phyloP scores from a whole-genome alignment of 176 grass and related monocot genomes.

The Luzula sylvatica region DNA sequence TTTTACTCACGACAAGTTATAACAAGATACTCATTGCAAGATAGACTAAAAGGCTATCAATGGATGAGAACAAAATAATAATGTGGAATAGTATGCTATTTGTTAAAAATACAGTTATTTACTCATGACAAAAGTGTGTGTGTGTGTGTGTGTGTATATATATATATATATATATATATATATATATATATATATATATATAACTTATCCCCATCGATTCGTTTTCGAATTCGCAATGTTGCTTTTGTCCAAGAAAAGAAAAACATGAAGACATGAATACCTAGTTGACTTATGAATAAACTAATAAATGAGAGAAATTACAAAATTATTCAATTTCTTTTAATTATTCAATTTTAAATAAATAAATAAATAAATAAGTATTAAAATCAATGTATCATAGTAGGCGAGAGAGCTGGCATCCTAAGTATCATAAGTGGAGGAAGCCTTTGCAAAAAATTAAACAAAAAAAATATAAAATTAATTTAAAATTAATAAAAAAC shows the following conservation, averaged over 20 bases:
- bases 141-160: too few relatives aligned
- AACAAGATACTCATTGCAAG: too few relatives aligned
- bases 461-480: too few relatives aligned
- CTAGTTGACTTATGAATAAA: conserved; percentile 2
- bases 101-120: too few relatives aligned
- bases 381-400: conserved; percentile 49
- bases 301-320: not conserved
- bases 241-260: conserved; percentile 72
- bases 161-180: too few relatives aligned
- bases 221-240: conserved; percentile 94
- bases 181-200: too few relatives aligned
- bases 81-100: too few relatives aligned
- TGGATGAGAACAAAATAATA: too few relatives aligned
- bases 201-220: conserved; percentile 93
- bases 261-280: conserved; percentile 1
- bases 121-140: too few relatives aligned
- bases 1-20: too few relatives aligned
- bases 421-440: conserved; percentile 66
- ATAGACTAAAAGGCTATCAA: too few relatives aligned
- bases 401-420: conserved; percentile 92
- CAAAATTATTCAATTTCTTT: conserved; percentile 14
- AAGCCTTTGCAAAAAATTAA: conserved; percentile 38
- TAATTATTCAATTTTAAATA: conserved; percentile 4
- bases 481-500: too few relatives aligned
- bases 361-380: not conserved